These are phyloP conservation scores for Penicillium angulare DNA, from an alignment of 495 filamentous ascomycete genomes.

Conservation along the genomic window DNA sequence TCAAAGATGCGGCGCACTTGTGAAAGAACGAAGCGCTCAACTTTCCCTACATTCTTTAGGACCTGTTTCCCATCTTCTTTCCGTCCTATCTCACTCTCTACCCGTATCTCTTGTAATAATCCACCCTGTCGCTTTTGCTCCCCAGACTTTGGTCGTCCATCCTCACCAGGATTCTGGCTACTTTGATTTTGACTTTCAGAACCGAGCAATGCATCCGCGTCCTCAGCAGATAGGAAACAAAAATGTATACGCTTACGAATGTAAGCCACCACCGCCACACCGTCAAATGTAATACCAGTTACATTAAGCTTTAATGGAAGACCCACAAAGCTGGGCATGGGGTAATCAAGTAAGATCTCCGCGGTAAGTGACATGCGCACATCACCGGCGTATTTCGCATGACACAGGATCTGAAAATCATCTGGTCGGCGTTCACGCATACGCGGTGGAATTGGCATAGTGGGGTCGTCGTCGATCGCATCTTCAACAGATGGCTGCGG, in stretches of 20 bases:
- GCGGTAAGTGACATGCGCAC: conserved; percentile 84
- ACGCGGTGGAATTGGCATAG: conserved; percentile 35
- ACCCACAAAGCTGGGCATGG: conserved; percentile 93
- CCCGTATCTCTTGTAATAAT: conserved; percentile 83
- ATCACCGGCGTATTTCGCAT: conserved; percentile 82
- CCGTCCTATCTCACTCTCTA: conserved; percentile 96
- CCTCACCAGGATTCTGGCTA: conserved; percentile 22
- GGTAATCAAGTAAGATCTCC: conserved; percentile 94
- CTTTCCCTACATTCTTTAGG: conserved; percentile 96
- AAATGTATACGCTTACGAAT: conserved; percentile 79
- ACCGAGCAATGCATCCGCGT: conserved; percentile 66
- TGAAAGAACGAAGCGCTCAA: conserved; percentile 94
- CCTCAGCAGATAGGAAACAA: conserved; percentile 86
- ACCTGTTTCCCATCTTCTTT: conserved; percentile 88
- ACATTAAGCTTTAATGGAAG: conserved; percentile 90
- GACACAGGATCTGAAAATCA: conserved; percentile 87
- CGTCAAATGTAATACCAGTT: conserved; percentile 91
- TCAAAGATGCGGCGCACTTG: conserved; percentile 97
- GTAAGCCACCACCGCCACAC: conserved; percentile 86
- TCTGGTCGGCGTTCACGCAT: conserved; percentile 43
- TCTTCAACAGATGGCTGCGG: conserved; percentile 28
- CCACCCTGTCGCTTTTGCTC: conserved; percentile 60
- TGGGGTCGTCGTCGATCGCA: conserved; percentile 23
- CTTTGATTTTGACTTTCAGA: conserved; percentile 47
- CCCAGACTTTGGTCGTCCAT: conserved; percentile 20